Evolutionary conservation across 148 eudicot genomes (phyloP), one percentile per base, ranked within the genome.

Genomic region (Spergularia bocconei): DNA sequence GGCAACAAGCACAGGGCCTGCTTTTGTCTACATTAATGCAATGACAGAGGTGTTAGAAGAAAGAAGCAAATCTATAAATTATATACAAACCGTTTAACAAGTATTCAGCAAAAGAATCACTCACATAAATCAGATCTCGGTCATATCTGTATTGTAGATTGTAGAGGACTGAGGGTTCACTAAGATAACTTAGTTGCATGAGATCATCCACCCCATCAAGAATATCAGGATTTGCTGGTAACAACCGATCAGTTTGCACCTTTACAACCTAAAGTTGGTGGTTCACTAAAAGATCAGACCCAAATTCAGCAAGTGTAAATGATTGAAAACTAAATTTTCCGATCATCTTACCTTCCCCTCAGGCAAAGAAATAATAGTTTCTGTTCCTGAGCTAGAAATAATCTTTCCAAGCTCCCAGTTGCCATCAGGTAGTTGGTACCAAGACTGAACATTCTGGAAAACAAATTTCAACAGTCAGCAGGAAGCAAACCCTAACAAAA

Each of bases 151-250:
- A 91, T 71, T 91, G 90, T 78, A 95, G 93, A 85, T 95, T 92
- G 85, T 92, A 84, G 20, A 95, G 84, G 13, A 95, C 98, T 56
- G 99, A 87, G 63, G 99, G 99, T 65, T 95, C 99, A 78, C 85
- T 87, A 53, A 96, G 81, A 82, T 86, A 96, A 82, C 99, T 96
- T 65, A 96, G 85, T 84, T 96, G 99, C 93, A 92, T 88, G 71
- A 96, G 95, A 87, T 96, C 97, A 80, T 92, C 98, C 29, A 96
- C 98, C 2, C 98, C 98, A 77, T 96, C 94, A 77, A 96, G 93
- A 60, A 96, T 91, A 83, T 89, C 92, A 54, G 99, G 99, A 77
- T 96, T 96, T 63, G 99, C 98, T 53, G 97, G 91, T 69, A 89
- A 69, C 56, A 95, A 82, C 74, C 78, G 57, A 73, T 88, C 91